Evolutionary conservation across 495 filamentous ascomycete genomes (phyloP), one percentile per base, ranked within the genome.

Genomic region (Tuber borchii): DNA sequence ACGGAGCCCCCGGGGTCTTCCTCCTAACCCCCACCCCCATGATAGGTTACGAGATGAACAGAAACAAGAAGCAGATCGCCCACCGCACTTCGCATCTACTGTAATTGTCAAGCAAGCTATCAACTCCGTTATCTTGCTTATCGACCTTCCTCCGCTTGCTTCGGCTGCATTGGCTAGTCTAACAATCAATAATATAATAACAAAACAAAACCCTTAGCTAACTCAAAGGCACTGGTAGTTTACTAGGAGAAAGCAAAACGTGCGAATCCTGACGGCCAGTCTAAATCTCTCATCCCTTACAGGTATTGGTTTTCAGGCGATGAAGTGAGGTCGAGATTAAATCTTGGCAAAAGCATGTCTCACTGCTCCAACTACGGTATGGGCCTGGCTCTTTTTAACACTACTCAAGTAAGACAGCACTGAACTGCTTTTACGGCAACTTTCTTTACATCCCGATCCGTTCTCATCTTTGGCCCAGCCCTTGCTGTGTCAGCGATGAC

Each of bases 1-100:
- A 26, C n/a, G 51, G 26, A 61, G 14, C 22, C 22, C 51, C 14
- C n/a, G 51, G 12, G 8, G 1, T 14, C n/a, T 31, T 2, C 48
- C n/a, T 22, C 51, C 51, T n/a, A 61, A 31, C 51, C 51, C 14
- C 51, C 56, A 65, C 56, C 56, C 6, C 56, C 56, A 4, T 7
- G 56, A 34, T 65, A 31, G 26, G 26, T 16, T 34, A 31, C 26
- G 17, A 12, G 14, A 34, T 34, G 26, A 7, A 10, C 9, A n/a
- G 26, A 34, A 65, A 65, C 56, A n/a, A 65, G 17, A 14, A 65
- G 56, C 26, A 34, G 56, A 31, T 65, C 4, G 26, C 14, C 56
- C 56, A 65, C 56, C 26, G 56, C 56, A 16, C n/a, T 61, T 61
- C 56, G n/a, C 56, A 61, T 61, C 56, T 61, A 61, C n/a, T n/a